phyloP scores from a whole-genome alignment of 1,284 basidiomycete species.

The Fomitopsis pinicola region DNA sequence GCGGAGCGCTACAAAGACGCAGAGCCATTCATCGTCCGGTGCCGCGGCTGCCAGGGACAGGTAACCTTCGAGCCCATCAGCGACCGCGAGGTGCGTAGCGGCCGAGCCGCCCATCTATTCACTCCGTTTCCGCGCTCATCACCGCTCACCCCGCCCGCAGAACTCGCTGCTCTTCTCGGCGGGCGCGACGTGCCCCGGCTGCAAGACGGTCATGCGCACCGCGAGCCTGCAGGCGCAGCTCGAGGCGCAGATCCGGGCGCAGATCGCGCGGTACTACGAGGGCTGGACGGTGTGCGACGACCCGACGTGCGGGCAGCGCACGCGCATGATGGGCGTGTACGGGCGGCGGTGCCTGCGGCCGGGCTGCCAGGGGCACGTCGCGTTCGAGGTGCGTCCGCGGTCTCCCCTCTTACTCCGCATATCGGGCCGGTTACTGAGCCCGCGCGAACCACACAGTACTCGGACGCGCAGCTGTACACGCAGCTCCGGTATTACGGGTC shows the following conservation, averaged over 20 bases:
- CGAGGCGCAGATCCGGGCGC: constrained; percentile 77
- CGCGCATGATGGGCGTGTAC: constrained; percentile 92
- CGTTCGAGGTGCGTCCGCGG: constrained; percentile 62
- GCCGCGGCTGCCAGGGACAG: constrained; percentile 65
- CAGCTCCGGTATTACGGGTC: constrained; percentile 81
- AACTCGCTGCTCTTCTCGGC: constrained; percentile 43
- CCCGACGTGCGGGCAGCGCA: constrained; percentile 75
- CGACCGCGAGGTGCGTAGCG: constrained; percentile 52
- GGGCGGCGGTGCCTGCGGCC: constrained; percentile 73
- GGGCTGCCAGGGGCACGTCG: constrained; percentile 66
- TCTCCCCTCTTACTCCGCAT: background rate
- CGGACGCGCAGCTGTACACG: constrained; percentile 80
- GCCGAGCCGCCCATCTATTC: background rate
- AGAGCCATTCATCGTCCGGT: constrained; percentile 67
- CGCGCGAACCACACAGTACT: constrained; percentile 54
- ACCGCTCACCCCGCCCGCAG: constrained; percentile 20
- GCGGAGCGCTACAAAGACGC: constrained; percentile 81
- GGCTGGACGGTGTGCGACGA: constrained; percentile 89
- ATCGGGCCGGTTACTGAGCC: background rate
- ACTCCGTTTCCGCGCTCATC: background rate
- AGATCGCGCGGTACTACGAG: constrained; percentile 84
- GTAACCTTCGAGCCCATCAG: constrained; percentile 64
- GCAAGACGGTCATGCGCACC: constrained; percentile 47
- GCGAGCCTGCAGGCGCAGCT: constrained; percentile 81
- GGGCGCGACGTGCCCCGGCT: constrained; percentile 60